phyloP scores from a whole-genome alignment of 306 rosid genomes.

The Leucaena leucocephala region DNA sequence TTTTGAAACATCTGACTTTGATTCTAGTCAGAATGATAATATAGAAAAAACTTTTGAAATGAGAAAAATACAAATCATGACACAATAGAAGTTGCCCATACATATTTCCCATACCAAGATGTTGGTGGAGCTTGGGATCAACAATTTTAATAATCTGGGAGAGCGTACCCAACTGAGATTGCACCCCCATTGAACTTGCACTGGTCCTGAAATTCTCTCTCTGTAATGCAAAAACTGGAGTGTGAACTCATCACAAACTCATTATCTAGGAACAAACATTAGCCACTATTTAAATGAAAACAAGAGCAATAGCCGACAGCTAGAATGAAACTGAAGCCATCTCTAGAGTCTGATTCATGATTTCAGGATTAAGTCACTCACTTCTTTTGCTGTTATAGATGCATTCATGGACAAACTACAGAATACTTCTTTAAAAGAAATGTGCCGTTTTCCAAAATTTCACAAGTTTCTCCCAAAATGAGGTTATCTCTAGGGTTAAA shows the following conservation, averaged over 20 bases:
- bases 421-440: neutral
- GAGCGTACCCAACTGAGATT: constrained; percentile 84
- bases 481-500: neutral
- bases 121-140: constrained; percentile 97
- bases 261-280: constrained; percentile 12
- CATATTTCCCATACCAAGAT: constrained; percentile 69
- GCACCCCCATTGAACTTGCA: constrained; percentile 87
- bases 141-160: constrained; percentile 88
- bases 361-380: neutral
- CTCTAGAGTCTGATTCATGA: neutral
- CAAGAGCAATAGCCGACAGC: constrained; percentile 5
- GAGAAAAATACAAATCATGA: constrained; percentile 25
- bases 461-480: neutral
- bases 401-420: neutral
- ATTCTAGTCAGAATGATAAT: constrained; percentile 16
- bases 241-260: constrained; percentile 38
- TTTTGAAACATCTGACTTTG: constrained; percentile 18
- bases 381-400: constrained; percentile 2
- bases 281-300: constrained; percentile 23
- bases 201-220: constrained; percentile 85
- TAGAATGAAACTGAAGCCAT: neutral
- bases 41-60: constrained; percentile 6
- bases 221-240: constrained; percentile 53
- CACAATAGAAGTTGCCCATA: constrained; percentile 8
- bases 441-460: neutral